Conservation (phyloP, 805 yeast genomes). For the Saturnispora dispora region DNA sequence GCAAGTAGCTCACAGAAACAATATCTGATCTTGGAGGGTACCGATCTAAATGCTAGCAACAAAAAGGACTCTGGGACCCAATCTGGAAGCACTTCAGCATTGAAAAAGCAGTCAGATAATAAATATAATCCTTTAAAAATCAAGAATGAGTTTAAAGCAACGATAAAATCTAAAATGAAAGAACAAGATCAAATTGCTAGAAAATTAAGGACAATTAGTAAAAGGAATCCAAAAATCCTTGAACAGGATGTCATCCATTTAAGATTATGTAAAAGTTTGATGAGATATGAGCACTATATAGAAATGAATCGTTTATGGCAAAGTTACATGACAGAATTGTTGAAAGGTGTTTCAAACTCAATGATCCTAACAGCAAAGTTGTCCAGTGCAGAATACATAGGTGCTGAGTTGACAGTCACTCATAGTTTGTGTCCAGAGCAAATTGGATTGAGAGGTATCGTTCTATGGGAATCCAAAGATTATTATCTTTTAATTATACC, state of each 20-base stretch:
- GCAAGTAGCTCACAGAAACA: constrained; percentile 39
- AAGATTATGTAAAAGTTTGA: constrained; percentile 17
- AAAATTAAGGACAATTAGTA: constrained; percentile 25
- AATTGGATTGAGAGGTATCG: constrained; percentile 63
- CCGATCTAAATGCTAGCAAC: constrained; percentile 22
- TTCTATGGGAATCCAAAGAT: constrained; percentile 76
- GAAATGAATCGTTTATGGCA: constrained; percentile 65
- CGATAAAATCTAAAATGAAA: constrained; percentile 30
- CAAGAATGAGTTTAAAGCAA: constrained; percentile 35
- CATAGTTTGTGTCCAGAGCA: constrained; percentile 47
- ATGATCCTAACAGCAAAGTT: constrained; percentile 41
- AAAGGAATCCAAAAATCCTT: constrained; percentile 20
- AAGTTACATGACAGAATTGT: constrained; percentile 50
- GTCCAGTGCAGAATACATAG: constrained; percentile 74
- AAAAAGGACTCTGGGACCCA: constrained; percentile 15
- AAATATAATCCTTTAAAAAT: constrained; percentile 21
- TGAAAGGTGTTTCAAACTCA: constrained; percentile 28
- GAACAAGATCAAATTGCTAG: constrained; percentile 33
- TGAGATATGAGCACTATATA: constrained; percentile 39
- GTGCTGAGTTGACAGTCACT: constrained; percentile 54
- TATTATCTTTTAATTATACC: constrained; percentile 55
- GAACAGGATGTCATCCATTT: constrained; percentile 16
- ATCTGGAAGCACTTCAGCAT: not conserved
- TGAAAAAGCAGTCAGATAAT: constrained; percentile 8
- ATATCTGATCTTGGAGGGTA: constrained; percentile 32